Conservation (phyloP, 352 stramenopile genomes). For the Phytophthora sojae region DNA sequence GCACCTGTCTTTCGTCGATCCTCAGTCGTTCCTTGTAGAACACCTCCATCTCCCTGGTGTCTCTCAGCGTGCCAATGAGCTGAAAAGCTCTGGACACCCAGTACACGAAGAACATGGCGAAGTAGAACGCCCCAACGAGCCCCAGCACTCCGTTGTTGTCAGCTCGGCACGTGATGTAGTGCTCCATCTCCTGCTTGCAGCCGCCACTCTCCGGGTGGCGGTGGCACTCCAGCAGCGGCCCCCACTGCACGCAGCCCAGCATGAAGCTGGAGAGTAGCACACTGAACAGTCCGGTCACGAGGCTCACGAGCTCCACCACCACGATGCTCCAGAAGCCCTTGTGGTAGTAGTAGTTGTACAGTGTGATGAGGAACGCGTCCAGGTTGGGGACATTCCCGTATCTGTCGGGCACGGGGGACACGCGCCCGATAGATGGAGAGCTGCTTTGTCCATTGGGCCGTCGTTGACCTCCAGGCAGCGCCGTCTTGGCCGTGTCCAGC, state of each 20-base stretch:
- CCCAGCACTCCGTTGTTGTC: slow-evolving; percentile 61
- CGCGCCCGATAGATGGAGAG: slow-evolving; percentile 4
- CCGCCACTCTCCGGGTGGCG: slow-evolving; percentile 69
- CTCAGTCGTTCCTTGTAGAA: slow-evolving; percentile 94
- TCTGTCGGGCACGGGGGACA: slow-evolving; percentile 68
- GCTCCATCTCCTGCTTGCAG: slow-evolving; percentile 82
- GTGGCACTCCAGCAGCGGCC: slow-evolving; percentile 83
- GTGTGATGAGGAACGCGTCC: slow-evolving; percentile 91
- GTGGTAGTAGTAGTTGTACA: slow-evolving; percentile 97
- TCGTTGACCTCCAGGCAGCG: slow-evolving; percentile 33
- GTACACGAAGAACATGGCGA: slow-evolving; percentile 95
- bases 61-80: slow-evolving; percentile 84
- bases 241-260: slow-evolving; percentile 97
- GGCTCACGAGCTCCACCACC: slow-evolving; percentile 89
- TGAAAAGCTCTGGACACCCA: slow-evolving; percentile 89
- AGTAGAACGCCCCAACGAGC: slow-evolving; percentile 91
- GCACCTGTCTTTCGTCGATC: slow-evolving; percentile 87
- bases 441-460: slow-evolving; percentile 14
- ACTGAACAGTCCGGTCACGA: slow-evolving; percentile 96
- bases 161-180: slow-evolving; percentile 75
- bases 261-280: slow-evolving; percentile 95
- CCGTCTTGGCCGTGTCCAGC: slow-evolving; percentile 58
- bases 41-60: slow-evolving; percentile 90
- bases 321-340: slow-evolving; percentile 93
- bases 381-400: slow-evolving; percentile 84